Conservation (phyloP, 106 monocot species). For the Allium sativum region DNA sequence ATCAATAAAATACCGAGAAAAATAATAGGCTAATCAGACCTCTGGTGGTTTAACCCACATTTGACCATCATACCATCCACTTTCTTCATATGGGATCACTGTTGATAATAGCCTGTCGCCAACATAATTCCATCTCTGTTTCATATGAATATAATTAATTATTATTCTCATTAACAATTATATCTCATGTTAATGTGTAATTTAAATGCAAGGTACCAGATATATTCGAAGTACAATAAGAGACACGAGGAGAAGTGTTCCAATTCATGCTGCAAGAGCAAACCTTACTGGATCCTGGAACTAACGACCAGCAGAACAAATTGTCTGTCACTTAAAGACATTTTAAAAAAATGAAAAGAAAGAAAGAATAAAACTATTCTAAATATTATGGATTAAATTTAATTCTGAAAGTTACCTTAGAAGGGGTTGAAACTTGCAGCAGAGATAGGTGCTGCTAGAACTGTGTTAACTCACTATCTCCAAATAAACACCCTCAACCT, state of each 20-base stretch:
- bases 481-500: too few species aligned
- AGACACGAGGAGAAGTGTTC: constrained; percentile 69
- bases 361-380: too few species aligned
- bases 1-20: not conserved
- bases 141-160: not conserved
- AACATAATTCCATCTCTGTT: constrained; percentile 91
- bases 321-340: not conserved
- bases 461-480: too few species aligned
- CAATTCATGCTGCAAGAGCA: constrained; percentile 67
- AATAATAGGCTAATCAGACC: constrained; percentile 18
- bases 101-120: constrained; percentile 83
- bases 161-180: not conserved
- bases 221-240: constrained; percentile 70
- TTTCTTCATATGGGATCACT: constrained; percentile 89
- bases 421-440: too few species aligned
- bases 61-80: constrained; percentile 90
- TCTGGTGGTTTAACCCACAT: constrained; percentile 98
- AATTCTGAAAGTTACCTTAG: too few species aligned
- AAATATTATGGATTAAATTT: too few species aligned
- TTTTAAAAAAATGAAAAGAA: not conserved
- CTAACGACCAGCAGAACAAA: not conserved
- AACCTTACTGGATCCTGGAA: constrained; percentile 79
- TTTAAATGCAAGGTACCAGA: constrained; percentile 31
- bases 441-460: too few species aligned
- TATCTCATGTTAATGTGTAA: not conserved